Evolutionary conservation across 768 basidiomycete genomes (phyloP).

Genomic region (Suillus variegatus): DNA sequence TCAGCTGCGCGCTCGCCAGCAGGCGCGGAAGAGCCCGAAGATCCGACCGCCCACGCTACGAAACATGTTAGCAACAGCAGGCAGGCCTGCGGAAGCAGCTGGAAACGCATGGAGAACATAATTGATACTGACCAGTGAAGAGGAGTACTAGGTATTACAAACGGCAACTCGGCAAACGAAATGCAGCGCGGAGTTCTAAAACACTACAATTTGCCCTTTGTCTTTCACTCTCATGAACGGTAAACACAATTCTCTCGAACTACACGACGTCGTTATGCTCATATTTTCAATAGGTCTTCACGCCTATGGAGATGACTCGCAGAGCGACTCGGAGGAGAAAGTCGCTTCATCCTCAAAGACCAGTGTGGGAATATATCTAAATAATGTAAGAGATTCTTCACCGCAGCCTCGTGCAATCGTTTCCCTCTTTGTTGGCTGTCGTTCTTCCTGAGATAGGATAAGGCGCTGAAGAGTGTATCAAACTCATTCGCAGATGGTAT

Average conservation of each 20-base stretch:
- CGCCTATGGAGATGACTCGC: slow-evolving; percentile 65
- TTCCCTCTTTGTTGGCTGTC: slow-evolving; percentile 68
- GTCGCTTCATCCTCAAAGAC: slow-evolving; percentile 33
- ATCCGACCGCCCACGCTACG: slow-evolving; percentile 35
- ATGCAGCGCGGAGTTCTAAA: slow-evolving; percentile 27
- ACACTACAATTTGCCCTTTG: slow-evolving; percentile 1
- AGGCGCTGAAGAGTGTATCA: slow-evolving; percentile 40
- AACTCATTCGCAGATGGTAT: slow-evolving; percentile 31
- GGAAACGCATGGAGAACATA: slow-evolving; percentile 21
- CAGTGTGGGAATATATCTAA: slow-evolving; percentile 10
- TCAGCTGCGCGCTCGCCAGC: slow-evolving; percentile 40
- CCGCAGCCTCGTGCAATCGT: slow-evolving; percentile 39
- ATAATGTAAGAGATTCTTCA: slow-evolving; percentile 65
- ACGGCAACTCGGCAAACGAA: slow-evolving; percentile 29
- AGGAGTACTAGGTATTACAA: background rate
- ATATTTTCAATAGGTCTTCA: slow-evolving; percentile 49
- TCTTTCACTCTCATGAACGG: slow-evolving; percentile 28
- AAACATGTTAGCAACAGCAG: slow-evolving; percentile 36
- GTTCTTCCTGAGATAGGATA: slow-evolving; percentile 69
- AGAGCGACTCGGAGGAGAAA: slow-evolving; percentile 53
- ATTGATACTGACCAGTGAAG: background rate
- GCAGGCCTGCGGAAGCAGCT: slow-evolving; percentile 21
- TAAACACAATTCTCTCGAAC: slow-evolving; percentile 19
- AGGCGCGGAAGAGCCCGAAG: slow-evolving; percentile 17
- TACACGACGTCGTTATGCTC: slow-evolving; percentile 1